Evolutionary conservation across 257 asterid species (phyloP), one percentile per base, ranked within the genome.

Genomic region (Solanum appendiculatum): DNA sequence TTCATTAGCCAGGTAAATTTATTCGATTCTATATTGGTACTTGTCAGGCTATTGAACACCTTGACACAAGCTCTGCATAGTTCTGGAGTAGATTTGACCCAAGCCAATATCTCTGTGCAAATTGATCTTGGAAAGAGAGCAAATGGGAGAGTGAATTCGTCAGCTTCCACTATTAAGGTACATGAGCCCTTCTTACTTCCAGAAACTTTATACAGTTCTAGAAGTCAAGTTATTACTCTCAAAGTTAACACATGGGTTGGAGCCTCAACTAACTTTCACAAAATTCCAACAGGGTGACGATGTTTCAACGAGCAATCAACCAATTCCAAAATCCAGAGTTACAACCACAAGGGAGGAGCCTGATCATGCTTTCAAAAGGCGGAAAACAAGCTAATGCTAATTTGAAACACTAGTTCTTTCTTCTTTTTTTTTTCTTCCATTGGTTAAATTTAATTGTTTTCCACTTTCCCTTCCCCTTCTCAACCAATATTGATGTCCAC

Each of bases 71-170:
- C 99, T 42, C 92, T 97, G 83, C 97, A 94, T 86, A 93, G 88
- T 84, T 94, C 98, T 63, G 99, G 99, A 56, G 94, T 97, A 37
- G 98, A 97, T 89, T 91, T 96, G 84, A 92, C 99, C 21, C 95
- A 92, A 86, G 96, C 99, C 86, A 92, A 89, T 91, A 92, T 97
- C 88, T 95, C 99, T 5, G 99, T 96, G 46, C 95, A 96, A 90
- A 93, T 97, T 84, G 98, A 97, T 89, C 93, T 97, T 23, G 99
- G 98, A 42, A 96, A 95, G 90, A 93, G 90, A 89, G 93, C 92
- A 16, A 90, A 91, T 27, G 91, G 90, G 56, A 56, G 89, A 90
- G 89, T 91, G 83, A 90, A 89, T 90, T 90, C 97, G 83, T 88
- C 97, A 60, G 84, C 94, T 13, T 91, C 94, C 51, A 63, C 86